phyloP scores from a whole-genome alignment of 2,329 filamentous ascomycete species.

The Penicillium palitans region DNA sequence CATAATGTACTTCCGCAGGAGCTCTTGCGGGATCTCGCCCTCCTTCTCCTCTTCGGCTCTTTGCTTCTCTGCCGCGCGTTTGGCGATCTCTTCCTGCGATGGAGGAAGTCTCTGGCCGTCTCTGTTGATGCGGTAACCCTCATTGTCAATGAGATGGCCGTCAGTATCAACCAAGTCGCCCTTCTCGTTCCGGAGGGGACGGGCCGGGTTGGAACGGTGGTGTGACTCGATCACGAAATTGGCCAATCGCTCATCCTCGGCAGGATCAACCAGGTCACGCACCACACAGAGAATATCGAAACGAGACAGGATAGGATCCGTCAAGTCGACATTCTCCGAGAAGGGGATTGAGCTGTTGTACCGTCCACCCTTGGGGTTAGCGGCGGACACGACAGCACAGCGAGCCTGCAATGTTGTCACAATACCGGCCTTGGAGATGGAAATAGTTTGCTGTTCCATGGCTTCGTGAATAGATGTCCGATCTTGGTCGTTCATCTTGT shows the following conservation, averaged over 20 bases:
- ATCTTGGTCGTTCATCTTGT: constrained; percentile 99
- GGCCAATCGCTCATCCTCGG: constrained; percentile 87
- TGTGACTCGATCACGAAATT: constrained; percentile 95
- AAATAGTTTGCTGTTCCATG: constrained; percentile 99
- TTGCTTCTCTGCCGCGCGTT: constrained; percentile 42
- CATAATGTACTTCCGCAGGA: constrained; percentile 93
- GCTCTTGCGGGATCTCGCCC: constrained; percentile 82
- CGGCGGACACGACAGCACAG: constrained; percentile 93
- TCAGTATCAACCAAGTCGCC: constrained; percentile 47
- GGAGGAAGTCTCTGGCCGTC: constrained; percentile 39
- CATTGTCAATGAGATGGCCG: constrained; percentile 61
- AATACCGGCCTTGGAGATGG: constrained; percentile 97
- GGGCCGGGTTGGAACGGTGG: constrained; percentile 77
- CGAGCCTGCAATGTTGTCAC: constrained; percentile 95
- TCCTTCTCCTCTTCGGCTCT: constrained; percentile 54
- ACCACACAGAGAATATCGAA: constrained; percentile 98
- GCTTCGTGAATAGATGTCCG: constrained; percentile 98
- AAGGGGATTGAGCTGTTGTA: constrained; percentile 98
- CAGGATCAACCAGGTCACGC: constrained; percentile 88
- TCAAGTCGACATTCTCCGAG: constrained; percentile 92
- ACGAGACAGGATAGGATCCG: constrained; percentile 94
- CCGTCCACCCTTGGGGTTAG: constrained; percentile 92
- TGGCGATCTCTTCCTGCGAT: constrained; percentile 48
- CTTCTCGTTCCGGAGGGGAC: constrained; percentile 50
- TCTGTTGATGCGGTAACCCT: constrained; percentile 53